Base-by-base conservation (phyloP, 1,284 basidiomycete genomes). In the Schizopora paradoxa region DNA sequence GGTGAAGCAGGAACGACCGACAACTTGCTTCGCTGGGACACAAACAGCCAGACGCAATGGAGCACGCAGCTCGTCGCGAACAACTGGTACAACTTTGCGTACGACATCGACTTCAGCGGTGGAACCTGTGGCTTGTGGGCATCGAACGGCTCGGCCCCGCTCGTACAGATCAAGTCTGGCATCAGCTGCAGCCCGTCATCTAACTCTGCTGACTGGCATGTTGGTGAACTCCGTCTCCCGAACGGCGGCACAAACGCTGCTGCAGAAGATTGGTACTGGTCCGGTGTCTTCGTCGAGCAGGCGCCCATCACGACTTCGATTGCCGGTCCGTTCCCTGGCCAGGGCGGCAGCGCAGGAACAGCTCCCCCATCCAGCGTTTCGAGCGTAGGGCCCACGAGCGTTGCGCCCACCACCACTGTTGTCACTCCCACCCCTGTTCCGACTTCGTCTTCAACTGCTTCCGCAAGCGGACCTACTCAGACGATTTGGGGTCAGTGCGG, bases 71-170 rank as follows among this genome's bases (percentile, higher is more conserved):
- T 60, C 36, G 38, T 36, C 4, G 47, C 60, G 3, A 51, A 48
- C 18, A 56, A 43, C 21, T 59, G 58, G 58, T 58, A 55, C 51
- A 61, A 61, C 53, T 57, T 57, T 29, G 51, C 51, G 18, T 52
- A 52, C 45, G 51, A 50, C 23, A 52, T 51, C 44, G 43, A 59
- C 41, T 60, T 60, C 45, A 45, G 50, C 23, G 48, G 36, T 13
- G 33, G 45, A 32, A 56, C 51, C n/a, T 52, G 57, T 34, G 56
- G 53, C 11, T 47, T 60, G 5, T 60, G 55, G 54, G 49, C 47
- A 14, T 53, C 51, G 23, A 60, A 53, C 13, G 53, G 51, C 13
- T 47, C 48, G 3, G 43, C 35, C 8, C 39, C 56, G 0, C 49
- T 60, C 18, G 43, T 40, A 19, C 49, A 55, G 23, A 51, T 60